Base-by-base conservation (phyloP, 257 asterid genomes). In the Jaltomata sinuosa region DNA sequence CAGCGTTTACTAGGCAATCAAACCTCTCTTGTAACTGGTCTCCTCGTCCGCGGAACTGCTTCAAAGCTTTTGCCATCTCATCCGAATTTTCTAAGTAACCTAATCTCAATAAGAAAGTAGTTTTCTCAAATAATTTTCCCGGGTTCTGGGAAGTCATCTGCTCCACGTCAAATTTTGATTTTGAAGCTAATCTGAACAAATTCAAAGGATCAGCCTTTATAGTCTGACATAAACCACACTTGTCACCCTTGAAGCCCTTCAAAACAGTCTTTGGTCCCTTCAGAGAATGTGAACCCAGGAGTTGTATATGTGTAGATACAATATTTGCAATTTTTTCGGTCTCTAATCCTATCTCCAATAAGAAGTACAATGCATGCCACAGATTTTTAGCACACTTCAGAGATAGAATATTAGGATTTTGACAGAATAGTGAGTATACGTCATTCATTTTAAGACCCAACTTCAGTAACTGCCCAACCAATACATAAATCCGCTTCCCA, bases 1-100 rank as follows among this genome's bases (percentile, higher is more conserved):
- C 99, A 38, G 98, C 94, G 54, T 80, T 86, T 31, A 96, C 93
- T 61, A 96, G 77, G 84, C 94, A 93, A 86, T 96, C 93, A 71
- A 96, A 96, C 84, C 98, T 94, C 91, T 93, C 99, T 87, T 94
- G 98, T 83, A 96, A 81, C 57, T 94, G 97, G 90, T 94, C 98
- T 55, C 98, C 99, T 89, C 98, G 91, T 86, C 99, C 99, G 29
- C 99, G 87, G 85, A 96, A 96, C 34, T 61, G 82, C 85, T 91
- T 93, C 34, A 90, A 82, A 83, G 99, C 98, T 88, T 93, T 94
- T 69, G 92, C 90, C 97, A 93, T 91, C 87, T 93, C 98, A 34
- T 96, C 98, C 11, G 99, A 91, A 82, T 94, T 96, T 61, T 96
- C 98, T 10, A 88, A 78, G 53, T 92, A 93, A 61, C 99, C 99